Evolutionary conservation across 2,329 filamentous ascomycete genomes (phyloP).

Genomic region (Helicocarpus griseus): DNA sequence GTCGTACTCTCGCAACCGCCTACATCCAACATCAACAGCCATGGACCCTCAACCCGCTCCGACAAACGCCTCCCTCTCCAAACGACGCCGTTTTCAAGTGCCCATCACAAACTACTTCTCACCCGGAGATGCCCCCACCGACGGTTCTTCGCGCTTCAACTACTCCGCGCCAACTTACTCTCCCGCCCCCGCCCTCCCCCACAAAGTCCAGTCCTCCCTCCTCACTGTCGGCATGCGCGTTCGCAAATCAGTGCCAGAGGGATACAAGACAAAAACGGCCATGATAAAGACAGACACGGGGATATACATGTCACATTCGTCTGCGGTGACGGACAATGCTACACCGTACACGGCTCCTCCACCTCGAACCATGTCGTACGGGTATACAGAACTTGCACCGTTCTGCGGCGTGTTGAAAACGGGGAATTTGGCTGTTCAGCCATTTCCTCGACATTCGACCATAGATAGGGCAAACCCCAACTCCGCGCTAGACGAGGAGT

Average conservation of each 20-base stretch:
- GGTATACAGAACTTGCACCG: slow-evolving; percentile 56
- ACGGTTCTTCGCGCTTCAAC: slow-evolving; percentile 28
- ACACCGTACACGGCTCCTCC: slow-evolving; percentile 6
- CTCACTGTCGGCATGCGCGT: slow-evolving; percentile 89
- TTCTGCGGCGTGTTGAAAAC: slow-evolving; percentile 74
- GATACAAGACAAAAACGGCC: slow-evolving; percentile 63
- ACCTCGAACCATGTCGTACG: slow-evolving; percentile 17
- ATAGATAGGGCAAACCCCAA: slow-evolving; percentile 12
- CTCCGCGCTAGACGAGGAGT: slow-evolving; percentile 26
- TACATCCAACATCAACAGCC: slow-evolving; percentile 4
- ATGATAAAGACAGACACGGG: not conserved
- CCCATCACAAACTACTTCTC: slow-evolving; percentile 33
- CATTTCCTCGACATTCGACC: slow-evolving; percentile 30
- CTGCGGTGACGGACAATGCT: not conserved
- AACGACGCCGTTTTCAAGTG: slow-evolving; percentile 37
- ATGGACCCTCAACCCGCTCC: slow-evolving; percentile 9
- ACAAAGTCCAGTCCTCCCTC: slow-evolving; percentile 67
- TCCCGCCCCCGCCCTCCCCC: slow-evolving; percentile 47
- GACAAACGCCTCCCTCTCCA: slow-evolving; percentile 21
- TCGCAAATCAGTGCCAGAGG: slow-evolving; percentile 84
- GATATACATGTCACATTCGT: not conserved
- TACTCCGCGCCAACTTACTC: slow-evolving; percentile 31
- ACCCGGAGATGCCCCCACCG: slow-evolving; percentile 14
- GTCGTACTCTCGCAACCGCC: not conserved
- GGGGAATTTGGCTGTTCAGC: slow-evolving; percentile 56